A percentile compares a stretch with the other conserved stretches of the same genome.
These are phyloP conservation scores for Lactarius evosmus DNA, from an alignment of 768 basidiomycete genomes.

Conservation along the genomic window DNA sequence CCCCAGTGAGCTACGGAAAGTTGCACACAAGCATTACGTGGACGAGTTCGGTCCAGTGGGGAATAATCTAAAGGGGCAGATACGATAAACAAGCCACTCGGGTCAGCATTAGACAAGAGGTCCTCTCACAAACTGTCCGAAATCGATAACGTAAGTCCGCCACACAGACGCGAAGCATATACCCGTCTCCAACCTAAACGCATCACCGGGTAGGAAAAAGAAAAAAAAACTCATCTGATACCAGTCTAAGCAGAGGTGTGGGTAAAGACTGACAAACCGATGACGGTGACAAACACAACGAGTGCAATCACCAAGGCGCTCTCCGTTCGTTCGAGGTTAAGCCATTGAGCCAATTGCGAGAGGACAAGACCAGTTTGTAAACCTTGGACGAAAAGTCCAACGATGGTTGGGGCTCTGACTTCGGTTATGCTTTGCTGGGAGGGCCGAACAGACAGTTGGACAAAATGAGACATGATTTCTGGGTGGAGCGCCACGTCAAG, in stretches of 20 bases:
- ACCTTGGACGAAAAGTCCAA: conserved; percentile 21
- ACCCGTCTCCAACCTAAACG: conserved; percentile 10
- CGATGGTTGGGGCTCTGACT: conserved; percentile 10
- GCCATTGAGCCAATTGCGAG: conserved; percentile 20
- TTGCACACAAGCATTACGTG: conserved; percentile 18
- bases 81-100: background rate
- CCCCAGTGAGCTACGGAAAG: background rate
- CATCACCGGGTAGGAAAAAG: background rate
- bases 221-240: background rate
- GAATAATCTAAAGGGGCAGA: background rate
- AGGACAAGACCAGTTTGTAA: conserved; percentile 18
- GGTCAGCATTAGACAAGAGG: background rate
- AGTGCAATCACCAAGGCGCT: background rate
- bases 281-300: conserved; percentile 11
- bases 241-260: too few relatives aligned
- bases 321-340: conserved; percentile 5
- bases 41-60: conserved; percentile 11
- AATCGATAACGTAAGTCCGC: conserved; percentile 11
- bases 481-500: background rate
- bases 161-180: conserved; percentile 15
- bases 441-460: background rate
- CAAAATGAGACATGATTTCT: conserved; percentile 3
- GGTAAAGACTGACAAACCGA: conserved; percentile 18
- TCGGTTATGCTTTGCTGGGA: conserved; percentile 7
- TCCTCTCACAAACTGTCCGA: conserved; percentile 7